Evolutionary conservation across 768 basidiomycete genomes (phyloP).

Genomic region (Guyanaporus albipodus): DNA sequence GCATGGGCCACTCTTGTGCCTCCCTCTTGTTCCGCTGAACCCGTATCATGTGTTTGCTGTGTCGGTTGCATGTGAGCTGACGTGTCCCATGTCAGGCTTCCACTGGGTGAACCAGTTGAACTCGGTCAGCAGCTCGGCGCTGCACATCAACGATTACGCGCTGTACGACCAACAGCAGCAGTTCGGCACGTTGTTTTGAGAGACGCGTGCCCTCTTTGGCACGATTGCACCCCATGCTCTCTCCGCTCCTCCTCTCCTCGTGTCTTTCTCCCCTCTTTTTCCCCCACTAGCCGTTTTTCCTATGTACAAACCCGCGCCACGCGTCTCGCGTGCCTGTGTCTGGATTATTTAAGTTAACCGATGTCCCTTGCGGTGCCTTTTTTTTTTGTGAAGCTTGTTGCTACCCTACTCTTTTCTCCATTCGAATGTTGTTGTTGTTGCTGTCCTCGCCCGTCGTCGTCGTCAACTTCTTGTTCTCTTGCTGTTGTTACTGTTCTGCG

Average conservation of each 20-base stretch:
- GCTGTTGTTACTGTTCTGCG: too few species aligned
- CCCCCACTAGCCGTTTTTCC: neutral
- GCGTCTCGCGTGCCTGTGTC: neutral
- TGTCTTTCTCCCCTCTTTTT: neutral
- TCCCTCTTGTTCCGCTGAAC: neutral
- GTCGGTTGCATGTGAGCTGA: neutral
- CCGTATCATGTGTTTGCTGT: neutral
- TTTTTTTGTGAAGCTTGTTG: too few species aligned
- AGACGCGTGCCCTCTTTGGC: too few species aligned
- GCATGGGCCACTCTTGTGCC: constrained; percentile 13
- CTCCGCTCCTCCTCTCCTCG: neutral
- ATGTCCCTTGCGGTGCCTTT: too few species aligned
- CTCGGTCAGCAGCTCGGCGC: constrained; percentile 5
- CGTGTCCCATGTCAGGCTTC: constrained; percentile 28
- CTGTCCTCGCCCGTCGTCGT: neutral
- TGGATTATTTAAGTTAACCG: neutral
- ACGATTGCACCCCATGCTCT: too few species aligned
- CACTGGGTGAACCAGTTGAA: constrained; percentile 34
- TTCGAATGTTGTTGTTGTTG: too few species aligned
- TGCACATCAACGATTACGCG: constrained; percentile 26
- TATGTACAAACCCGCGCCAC: too few species aligned
- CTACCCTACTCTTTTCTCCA: too few species aligned
- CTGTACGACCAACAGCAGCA: constrained; percentile 24
- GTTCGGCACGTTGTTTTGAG: constrained; percentile 12
- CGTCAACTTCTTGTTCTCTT: neutral